Conservation (phyloP, 2,329 filamentous ascomycete species). For the Xylariaceae sp. region DNA sequence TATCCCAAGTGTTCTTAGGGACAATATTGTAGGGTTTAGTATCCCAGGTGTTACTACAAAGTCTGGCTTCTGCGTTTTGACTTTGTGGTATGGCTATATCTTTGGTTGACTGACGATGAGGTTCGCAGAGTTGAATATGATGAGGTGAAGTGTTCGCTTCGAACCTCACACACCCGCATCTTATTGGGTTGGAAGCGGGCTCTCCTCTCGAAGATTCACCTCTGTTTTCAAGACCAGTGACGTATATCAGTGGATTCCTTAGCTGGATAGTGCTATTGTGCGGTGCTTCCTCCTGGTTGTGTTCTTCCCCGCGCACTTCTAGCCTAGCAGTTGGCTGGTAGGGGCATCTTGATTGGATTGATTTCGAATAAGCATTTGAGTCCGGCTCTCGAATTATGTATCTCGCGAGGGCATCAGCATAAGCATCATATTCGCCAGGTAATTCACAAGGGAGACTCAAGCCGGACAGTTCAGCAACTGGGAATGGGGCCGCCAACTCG, state of each 20-base stretch:
- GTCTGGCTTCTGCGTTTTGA: background rate
- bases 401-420: background rate
- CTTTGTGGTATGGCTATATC: background rate
- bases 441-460: too few relatives aligned
- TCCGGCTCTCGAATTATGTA: too few relatives aligned
- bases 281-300: background rate
- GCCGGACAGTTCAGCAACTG: background rate
- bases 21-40: conserved; percentile 11
- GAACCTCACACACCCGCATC: background rate
- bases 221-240: background rate
- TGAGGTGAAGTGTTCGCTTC: background rate
- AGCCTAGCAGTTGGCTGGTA: too few relatives aligned
- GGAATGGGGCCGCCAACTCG: conserved; percentile 26
- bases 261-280: background rate
- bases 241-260: background rate
- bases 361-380: too few relatives aligned
- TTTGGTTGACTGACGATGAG: background rate
- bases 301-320: too few relatives aligned
- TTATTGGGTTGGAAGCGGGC: background rate
- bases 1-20: conserved; percentile 1
- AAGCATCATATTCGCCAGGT: background rate
- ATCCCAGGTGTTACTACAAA: too few relatives aligned
- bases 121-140: background rate
- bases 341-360: too few relatives aligned
- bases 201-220: background rate